Conservation (phyloP, 129 eudicot species). For the Flaveria brownii region DNA sequence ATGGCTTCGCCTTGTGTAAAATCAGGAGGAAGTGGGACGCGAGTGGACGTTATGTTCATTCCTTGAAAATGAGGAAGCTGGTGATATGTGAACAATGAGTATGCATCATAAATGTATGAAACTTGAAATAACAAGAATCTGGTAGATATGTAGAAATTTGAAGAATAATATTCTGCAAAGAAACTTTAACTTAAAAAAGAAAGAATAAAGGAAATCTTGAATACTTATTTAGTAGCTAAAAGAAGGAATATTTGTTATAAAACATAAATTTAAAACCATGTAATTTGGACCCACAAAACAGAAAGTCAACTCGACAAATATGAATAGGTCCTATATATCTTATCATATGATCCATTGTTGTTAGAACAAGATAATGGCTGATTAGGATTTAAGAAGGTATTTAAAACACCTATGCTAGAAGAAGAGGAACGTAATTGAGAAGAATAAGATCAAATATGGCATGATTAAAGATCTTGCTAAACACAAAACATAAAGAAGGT, state of each 20-base stretch:
- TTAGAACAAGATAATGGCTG: background rate
- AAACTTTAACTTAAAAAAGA: too few relatives aligned
- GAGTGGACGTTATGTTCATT: conserved; percentile 37
- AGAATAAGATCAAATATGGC: background rate
- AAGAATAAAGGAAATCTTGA: too few relatives aligned
- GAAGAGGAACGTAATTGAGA: background rate
- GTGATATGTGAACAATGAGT: conserved; percentile 24
- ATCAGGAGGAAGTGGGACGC: conserved; percentile 69
- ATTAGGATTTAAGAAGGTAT: background rate
- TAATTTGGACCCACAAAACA: background rate
- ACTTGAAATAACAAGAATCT: background rate
- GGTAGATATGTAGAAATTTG: background rate
- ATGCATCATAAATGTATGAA: background rate
- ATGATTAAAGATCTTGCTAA: background rate
- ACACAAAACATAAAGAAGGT: background rate
- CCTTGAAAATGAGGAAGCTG: conserved; percentile 49
- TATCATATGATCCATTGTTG: background rate
- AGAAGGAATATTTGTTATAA: background rate
- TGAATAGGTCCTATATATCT: background rate
- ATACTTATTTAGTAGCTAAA: background rate
- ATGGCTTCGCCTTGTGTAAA: conserved; percentile 60
- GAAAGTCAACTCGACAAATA: background rate
- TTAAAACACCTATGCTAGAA: background rate
- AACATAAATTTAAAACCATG: background rate
- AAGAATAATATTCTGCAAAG: background rate